Evolutionary conservation across 1,284 basidiomycete genomes (phyloP).

Genomic region (Lentinus polychrous): DNA sequence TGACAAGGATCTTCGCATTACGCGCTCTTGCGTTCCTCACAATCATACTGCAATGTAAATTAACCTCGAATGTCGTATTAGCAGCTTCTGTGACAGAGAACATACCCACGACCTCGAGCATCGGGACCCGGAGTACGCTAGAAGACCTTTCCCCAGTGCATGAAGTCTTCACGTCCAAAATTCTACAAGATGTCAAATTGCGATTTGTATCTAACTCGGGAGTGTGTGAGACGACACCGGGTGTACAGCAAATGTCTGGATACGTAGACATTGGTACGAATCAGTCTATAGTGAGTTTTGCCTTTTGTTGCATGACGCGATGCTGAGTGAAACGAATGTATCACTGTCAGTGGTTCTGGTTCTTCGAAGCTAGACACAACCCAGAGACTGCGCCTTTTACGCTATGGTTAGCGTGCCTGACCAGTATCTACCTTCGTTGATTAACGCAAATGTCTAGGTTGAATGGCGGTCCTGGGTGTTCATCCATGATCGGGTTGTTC

Average conservation of each 20-base stretch:
- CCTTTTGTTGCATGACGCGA: slow-evolving; percentile 4
- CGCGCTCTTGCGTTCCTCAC: too few relatives aligned
- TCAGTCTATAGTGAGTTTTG: slow-evolving; percentile 49
- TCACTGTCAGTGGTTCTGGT: slow-evolving; percentile 57
- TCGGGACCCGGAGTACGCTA: too few relatives aligned
- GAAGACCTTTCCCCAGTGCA: neutral
- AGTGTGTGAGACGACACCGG: slow-evolving; percentile 66
- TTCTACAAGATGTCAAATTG: slow-evolving; percentile 26
- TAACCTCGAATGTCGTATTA: too few relatives aligned
- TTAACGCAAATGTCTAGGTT: slow-evolving; percentile 35
- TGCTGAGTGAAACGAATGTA: neutral
- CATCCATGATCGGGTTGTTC: slow-evolving; percentile 61
- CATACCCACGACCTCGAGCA: too few relatives aligned
- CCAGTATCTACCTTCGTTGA: slow-evolving; percentile 3
- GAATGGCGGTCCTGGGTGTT: slow-evolving; percentile 57
- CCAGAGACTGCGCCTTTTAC: slow-evolving; percentile 61
- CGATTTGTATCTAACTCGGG: slow-evolving; percentile 59
- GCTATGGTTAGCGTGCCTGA: slow-evolving; percentile 38
- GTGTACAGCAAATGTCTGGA: slow-evolving; percentile 61
- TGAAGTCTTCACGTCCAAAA: slow-evolving; percentile 13
- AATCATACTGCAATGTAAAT: too few relatives aligned
- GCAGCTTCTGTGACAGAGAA: too few relatives aligned
- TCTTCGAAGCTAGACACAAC: slow-evolving; percentile 54
- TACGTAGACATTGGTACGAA: slow-evolving; percentile 55
- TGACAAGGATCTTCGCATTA: too few relatives aligned